Base-by-base conservation (phyloP, 495 filamentous ascomycete species). In the Penicillium psychrofluorescens region DNA sequence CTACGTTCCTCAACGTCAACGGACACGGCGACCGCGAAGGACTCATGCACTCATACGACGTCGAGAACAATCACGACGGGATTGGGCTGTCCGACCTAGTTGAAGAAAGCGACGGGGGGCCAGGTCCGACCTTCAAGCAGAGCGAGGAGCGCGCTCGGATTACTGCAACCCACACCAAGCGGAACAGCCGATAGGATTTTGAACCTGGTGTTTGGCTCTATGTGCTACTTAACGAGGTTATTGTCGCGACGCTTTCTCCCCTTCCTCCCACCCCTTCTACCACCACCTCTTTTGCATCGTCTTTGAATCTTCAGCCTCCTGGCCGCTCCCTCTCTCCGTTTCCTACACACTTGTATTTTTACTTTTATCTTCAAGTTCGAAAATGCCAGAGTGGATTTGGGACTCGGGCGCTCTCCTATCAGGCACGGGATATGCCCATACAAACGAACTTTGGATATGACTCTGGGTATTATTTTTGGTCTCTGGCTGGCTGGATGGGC, bases 11-110 rank as follows among this genome's bases (percentile, higher is more conserved):
- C 29, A 74, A 71, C 38, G 75, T 68, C 29, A 74, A 71, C 38
- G 75, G 75, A 2, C 41, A 62, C 29, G 55, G 63, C 12, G 88
- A 91, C 42, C 78, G 87, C 43, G 80, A 90, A 52, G 84, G 85
- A 4, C 74, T 95, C 8, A 95, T 95, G 53, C 82, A 81, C 48
- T 79, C 81, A 2, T 95, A 90, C 52, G 88, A 94, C 44, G 73
- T 84, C 34, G 84, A 91, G 56, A 80, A 51, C 40, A 38, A 83
- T 52, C 70, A 75, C 22, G 22, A 22, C n/a, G 80, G 61, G 7
- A 74, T 82, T 35, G 84, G 81, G 14, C 58, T 89, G 61, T 70
- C 71, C 11, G 85, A 88, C 41, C 64, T 92, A 33, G 72, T 81
- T 7, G 84, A 88, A 46, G 83, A 85, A 47, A 83, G 75, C 45